phyloP scores from a whole-genome alignment of 2,329 filamentous ascomycete species.

The Colletotrichum acutatum region DNA sequence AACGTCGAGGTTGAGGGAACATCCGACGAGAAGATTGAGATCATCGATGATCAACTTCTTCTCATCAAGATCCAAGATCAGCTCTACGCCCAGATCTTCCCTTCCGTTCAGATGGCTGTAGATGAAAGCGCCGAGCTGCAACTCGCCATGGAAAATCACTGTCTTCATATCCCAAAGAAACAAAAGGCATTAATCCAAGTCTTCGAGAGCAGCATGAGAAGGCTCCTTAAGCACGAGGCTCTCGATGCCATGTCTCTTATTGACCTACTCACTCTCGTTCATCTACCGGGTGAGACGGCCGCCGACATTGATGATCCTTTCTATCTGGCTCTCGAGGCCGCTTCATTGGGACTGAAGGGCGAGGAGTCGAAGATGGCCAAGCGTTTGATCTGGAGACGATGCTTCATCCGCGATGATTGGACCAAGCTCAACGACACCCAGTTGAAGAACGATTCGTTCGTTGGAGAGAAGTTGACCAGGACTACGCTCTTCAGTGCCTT shows the following conservation, averaged over 20 bases:
- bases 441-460: slow-evolving; percentile 76
- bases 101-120: slow-evolving; percentile 76
- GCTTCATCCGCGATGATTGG: slow-evolving; percentile 89
- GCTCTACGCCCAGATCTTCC: slow-evolving; percentile 77
- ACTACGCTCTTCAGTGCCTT: slow-evolving; percentile 79
- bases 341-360: slow-evolving; percentile 63
- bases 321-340: slow-evolving; percentile 75
- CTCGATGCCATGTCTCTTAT: slow-evolving; percentile 75
- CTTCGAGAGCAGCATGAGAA: slow-evolving; percentile 76
- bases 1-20: slow-evolving; percentile 52
- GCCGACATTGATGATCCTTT: slow-evolving; percentile 77
- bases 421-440: slow-evolving; percentile 80
- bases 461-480: slow-evolving; percentile 68
- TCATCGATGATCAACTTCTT: slow-evolving; percentile 72
- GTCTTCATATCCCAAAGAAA: slow-evolving; percentile 64
- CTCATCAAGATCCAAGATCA: slow-evolving; percentile 84
- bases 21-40: slow-evolving; percentile 56
- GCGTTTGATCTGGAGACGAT: slow-evolving; percentile 84
- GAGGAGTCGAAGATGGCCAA: slow-evolving; percentile 69
- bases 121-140: slow-evolving; percentile 84
- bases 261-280: slow-evolving; percentile 83
- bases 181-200: slow-evolving; percentile 75
- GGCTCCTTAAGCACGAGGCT: slow-evolving; percentile 77
- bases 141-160: slow-evolving; percentile 77
- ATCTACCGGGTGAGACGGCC: slow-evolving; percentile 54